Evolutionary conservation across 495 filamentous ascomycete species (phyloP), one percentile per base, ranked within the genome.

Genomic region (Talaromyces liani): DNA sequence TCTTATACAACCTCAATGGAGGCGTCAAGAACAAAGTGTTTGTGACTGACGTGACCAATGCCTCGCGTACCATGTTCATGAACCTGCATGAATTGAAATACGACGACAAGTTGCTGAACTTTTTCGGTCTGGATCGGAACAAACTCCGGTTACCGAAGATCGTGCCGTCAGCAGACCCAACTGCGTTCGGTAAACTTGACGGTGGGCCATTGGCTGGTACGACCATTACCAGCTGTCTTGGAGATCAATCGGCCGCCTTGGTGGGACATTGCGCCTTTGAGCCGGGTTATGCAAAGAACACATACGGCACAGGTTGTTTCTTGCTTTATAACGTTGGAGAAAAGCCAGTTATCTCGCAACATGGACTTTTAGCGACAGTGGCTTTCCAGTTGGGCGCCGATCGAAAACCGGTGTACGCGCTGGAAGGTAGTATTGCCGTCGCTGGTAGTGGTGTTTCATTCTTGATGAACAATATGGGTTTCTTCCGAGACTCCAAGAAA

Each of bases 241-340:
- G 93, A 14, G 93, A 98, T 75, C 93, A 98, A 73, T 97, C 94
- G 49, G 88, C 91, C 59, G 93, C 93, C 6, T 75, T 98, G 34
- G 93, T 98, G 51, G 93, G 93, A 27, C 93, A 98, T 69, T 89
- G 91, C 69, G 93, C 89, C 10, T 97, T 97, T 72, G 86, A 81
- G 22, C 88, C 93, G 0, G 93, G 93, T 24, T 85, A 87, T 75
- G 93, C 93, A 22, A 98, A 98, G 79, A 97, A 97, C 69, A 98
- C 93, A 0, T 98, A 97, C 67, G 93, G 93, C 20, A 98, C 94
- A 1, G 93, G 93, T 10, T 96, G 93, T 74, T 98, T 98, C 75
- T 79, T 97, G 61, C 80, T 98, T 9, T 97, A 96, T 69, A 97
- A 98, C 74, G 92, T 96, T 56, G 93, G 93, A 41, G 82, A 87